Conservation (phyloP, 768 basidiomycete genomes). For the Calocybe cyanea region DNA sequence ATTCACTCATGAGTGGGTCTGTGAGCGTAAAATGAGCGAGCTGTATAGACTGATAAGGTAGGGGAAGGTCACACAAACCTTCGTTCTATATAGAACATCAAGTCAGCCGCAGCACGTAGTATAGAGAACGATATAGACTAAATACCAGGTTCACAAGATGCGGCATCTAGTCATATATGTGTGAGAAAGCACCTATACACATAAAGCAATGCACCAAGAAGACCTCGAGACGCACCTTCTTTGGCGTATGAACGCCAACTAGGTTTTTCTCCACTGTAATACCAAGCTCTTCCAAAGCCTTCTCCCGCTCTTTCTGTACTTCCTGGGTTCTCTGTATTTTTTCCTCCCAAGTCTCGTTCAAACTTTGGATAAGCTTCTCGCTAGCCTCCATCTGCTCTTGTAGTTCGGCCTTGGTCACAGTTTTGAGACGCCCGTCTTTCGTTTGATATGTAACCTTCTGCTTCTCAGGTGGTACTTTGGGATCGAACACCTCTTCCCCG, state of each 20-base stretch:
- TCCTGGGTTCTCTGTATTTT: slow-evolving; percentile 88
- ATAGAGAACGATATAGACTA: slow-evolving; percentile 17
- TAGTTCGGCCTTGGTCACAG: slow-evolving; percentile 94
- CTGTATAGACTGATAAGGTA: slow-evolving; percentile 3
- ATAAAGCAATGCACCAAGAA: slow-evolving; percentile 11
- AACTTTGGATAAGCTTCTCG: slow-evolving; percentile 90
- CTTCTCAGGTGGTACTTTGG: slow-evolving; percentile 85
- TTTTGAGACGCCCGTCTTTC: slow-evolving; percentile 91
- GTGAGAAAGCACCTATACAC: slow-evolving; percentile 8
- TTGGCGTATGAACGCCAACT: slow-evolving; percentile 97
- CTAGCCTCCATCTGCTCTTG: slow-evolving; percentile 95
- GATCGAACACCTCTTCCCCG: slow-evolving; percentile 79
- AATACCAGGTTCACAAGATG: slow-evolving; percentile 90
- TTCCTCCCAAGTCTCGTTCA: slow-evolving; percentile 97
- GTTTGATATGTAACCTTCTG: slow-evolving; percentile 95
- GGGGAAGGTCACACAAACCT: slow-evolving; percentile 39
- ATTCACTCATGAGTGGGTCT: slow-evolving; percentile 98
- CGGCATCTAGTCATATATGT: slow-evolving; percentile 60
- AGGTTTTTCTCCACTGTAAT: slow-evolving; percentile 97
- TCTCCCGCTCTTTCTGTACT: slow-evolving; percentile 95
- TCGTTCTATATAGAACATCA: slow-evolving; percentile 49
- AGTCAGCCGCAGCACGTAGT: slow-evolving; percentile 14
- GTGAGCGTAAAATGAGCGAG: slow-evolving; percentile 13
- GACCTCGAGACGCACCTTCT: slow-evolving; percentile 61
- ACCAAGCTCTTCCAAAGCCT: slow-evolving; percentile 95